phyloP scores from a whole-genome alignment of 129 eudicot genomes.

The Oenanthe sinensis region DNA sequence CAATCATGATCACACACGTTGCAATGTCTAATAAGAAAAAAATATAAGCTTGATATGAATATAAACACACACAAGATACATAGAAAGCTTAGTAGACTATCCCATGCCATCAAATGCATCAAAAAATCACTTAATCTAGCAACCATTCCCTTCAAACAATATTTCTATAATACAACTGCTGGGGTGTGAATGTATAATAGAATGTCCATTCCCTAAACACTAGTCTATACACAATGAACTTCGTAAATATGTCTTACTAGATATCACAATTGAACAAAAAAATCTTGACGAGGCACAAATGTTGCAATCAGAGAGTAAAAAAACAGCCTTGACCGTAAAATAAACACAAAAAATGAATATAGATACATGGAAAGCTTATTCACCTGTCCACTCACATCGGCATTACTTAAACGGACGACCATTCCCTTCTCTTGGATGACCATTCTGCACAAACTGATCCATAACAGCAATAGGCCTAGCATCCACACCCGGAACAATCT shows the following conservation, averaged over 20 bases:
- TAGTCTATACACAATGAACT: not conserved
- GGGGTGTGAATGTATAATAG: not conserved
- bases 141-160: constrained; percentile 19
- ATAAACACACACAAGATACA: not conserved
- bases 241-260: not conserved
- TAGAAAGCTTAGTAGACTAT: constrained; percentile 12
- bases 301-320: not conserved
- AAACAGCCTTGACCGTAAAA: not conserved
- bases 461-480: constrained; percentile 15
- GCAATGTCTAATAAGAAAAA: no score
- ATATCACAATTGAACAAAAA: not conserved
- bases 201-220: not conserved
- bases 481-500: constrained; percentile 8
- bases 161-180: not conserved
- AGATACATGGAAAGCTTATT: not conserved
- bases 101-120: not conserved
- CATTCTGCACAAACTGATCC: constrained; percentile 17
- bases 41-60: not conserved
- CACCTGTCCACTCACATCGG: constrained; percentile 16
- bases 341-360: not conserved
- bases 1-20: not conserved
- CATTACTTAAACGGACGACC: constrained; percentile 12
- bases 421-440: constrained; percentile 24
- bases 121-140: constrained; percentile 6
- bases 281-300: not conserved